A percentile compares a stretch with the other conserved stretches of the same genome.
Conservation (phyloP, 2,329 filamentous ascomycete species). For the Cladobotryum mycophilum region DNA sequence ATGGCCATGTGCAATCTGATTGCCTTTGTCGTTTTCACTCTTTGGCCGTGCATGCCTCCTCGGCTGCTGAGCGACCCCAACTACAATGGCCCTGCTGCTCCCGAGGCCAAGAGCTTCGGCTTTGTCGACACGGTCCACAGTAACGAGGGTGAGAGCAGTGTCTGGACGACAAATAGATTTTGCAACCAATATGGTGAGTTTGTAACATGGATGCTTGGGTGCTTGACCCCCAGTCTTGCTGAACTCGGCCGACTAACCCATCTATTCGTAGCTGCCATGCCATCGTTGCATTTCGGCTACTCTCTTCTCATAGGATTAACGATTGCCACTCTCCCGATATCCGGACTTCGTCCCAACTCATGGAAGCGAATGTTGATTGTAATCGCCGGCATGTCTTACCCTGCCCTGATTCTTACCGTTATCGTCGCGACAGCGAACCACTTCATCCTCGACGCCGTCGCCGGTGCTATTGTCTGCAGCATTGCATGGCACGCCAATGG, state of each 20-base stretch:
- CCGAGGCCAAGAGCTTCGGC: constrained; percentile 53
- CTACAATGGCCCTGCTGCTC: constrained; percentile 49
- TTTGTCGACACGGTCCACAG: constrained; percentile 57
- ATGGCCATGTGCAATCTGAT: constrained; percentile 57
- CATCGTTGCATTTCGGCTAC: constrained; percentile 69
- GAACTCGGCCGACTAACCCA: not conserved
- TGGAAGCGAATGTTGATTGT: constrained; percentile 43
- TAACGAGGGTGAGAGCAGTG: constrained; percentile 47
- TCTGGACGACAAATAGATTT: constrained; percentile 62
- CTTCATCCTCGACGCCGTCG: constrained; percentile 65
- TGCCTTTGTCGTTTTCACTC: constrained; percentile 55
- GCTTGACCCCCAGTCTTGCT: not conserved
- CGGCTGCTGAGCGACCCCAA: constrained; percentile 50
- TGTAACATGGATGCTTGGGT: not conserved
- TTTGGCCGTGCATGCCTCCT: constrained; percentile 60
- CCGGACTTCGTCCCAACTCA: constrained; percentile 43
- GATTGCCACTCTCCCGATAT: constrained; percentile 58
- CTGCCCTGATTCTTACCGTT: constrained; percentile 56
- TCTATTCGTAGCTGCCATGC: constrained; percentile 57
- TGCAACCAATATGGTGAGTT: constrained; percentile 66
- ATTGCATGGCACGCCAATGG: constrained; percentile 55
- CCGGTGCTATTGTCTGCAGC: constrained; percentile 58
- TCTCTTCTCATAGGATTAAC: constrained; percentile 67
- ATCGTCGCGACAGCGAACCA: constrained; percentile 70
- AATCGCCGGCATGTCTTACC: constrained; percentile 54